Base-by-base conservation (phyloP, 176 grass and related monocot genomes). In the Ensete glaucum region DNA sequence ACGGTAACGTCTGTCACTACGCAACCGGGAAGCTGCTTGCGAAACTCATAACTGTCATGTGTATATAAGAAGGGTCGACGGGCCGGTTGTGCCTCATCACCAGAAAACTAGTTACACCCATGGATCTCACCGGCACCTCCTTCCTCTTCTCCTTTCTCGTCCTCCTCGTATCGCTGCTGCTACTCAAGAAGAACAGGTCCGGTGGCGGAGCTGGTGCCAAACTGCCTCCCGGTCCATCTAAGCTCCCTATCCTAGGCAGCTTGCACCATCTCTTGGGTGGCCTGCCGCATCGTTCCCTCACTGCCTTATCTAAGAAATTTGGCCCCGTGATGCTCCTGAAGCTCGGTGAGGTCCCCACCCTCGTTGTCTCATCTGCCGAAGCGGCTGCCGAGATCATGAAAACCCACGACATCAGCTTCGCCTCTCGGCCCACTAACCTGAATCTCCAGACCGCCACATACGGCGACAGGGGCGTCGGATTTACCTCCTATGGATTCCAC, bases 361-460 rank as follows among this genome's bases (percentile, higher is more conserved):
- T 91, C 62, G 52, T 91, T 0, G 76, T 85, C 15, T 85, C 82
- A 0, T 89, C 88, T 2, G 27, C 74, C 6, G 81, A 84, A 9
- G 83, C 79, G 8, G 88, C 88, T 4, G 80, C 52, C 10, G 88
- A 96, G 82, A 72, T 96, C 72, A 78, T 88, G 80, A 84, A 60
- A 73, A 83, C 79, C 50, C 83, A 88, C n/a, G 88, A 91, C 79
- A 12, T 77, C 13, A 67, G 23, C 21, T 91, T 96, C 58, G 64
- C 92, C 4, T 76, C 58, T 9, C 54, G 92, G 24, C 82, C 81
- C 7, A 4, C 85, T 0, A 55, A 60, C 8, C 54, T 75, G 0
- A 76, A 81, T 11, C 52, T 48, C 48, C 52, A 43, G n/a, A 74
- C 88, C 62, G 63, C 62, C 19, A 76, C 64, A 12, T 67, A 70